phyloP scores from a whole-genome alignment of 2,329 filamentous ascomycete genomes.

The Hypoxylon sp. region DNA sequence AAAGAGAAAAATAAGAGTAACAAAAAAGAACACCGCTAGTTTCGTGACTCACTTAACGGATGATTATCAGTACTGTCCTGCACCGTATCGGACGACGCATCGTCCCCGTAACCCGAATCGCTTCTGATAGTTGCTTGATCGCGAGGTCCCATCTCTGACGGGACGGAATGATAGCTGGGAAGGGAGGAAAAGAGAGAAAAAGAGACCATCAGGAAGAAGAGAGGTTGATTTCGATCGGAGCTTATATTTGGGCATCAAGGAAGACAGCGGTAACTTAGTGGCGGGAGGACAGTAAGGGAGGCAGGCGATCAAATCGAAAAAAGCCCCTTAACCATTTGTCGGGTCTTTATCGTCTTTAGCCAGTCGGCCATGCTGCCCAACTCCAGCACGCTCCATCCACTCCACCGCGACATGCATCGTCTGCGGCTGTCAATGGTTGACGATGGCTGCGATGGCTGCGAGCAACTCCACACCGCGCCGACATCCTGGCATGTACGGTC shows the following conservation, averaged over 20 bases:
- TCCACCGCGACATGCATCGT: conserved; percentile 43
- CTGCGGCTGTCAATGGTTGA: conserved; percentile 42
- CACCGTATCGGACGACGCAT: conserved; percentile 44
- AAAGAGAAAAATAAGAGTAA: not conserved
- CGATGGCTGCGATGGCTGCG: conserved; percentile 37
- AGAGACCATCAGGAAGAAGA: conserved; percentile 25
- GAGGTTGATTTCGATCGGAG: conserved; percentile 31
- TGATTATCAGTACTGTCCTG: conserved; percentile 43
- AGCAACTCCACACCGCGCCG: conserved; percentile 38
- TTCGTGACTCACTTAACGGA: conserved; percentile 44
- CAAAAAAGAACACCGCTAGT: conserved; percentile 1
- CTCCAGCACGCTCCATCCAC: conserved; percentile 31
- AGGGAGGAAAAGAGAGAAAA: conserved; percentile 35
- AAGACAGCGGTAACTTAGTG: not conserved
- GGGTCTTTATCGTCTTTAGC: too few species aligned
- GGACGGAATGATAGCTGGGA: conserved; percentile 39
- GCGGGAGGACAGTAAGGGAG: not conserved
- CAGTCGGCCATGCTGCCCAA: conserved; percentile 44
- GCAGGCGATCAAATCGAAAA: conserved; percentile 12
- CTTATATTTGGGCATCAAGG: conserved; percentile 32
- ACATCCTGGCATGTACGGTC: conserved; percentile 34
- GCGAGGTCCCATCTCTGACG: conserved; percentile 48
- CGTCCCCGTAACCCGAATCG: conserved; percentile 49
- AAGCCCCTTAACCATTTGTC: conserved; percentile 33
- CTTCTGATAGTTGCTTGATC: conserved; percentile 47